Percentiles rank a stretch among this genome's conserved stretches.
phyloP scores from a whole-genome alignment of 345 rosid genomes.

The Citrus sinensis region DVS_A1.0 CM039163.1:49464001-49464500 shows the following conservation, averaged over 20 bases:
- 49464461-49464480: not conserved
- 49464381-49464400: conserved; percentile 88
- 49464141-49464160: conserved; percentile 76
- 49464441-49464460: not conserved
- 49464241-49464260: conserved; percentile 87
- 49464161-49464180: conserved; percentile 62
- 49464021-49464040: not conserved
- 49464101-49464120: conserved; percentile 73
- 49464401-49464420: conserved; percentile 69
- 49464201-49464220: conserved; percentile 54
- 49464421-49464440: not conserved
- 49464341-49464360: conserved; percentile 74
- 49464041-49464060: conserved; percentile 8
- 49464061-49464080: conserved; percentile 63
- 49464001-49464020: not conserved
- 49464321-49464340: conserved; percentile 61
- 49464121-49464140: conserved; percentile 93
- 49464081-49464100: conserved; percentile 65
- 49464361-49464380: conserved; percentile 64
- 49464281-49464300: conserved; percentile 48
- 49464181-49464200: conserved; percentile 55
- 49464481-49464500: conserved; percentile 1
- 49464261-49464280: conserved; percentile 80
- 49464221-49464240: conserved; percentile 83
- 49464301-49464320: conserved; percentile 55